These are phyloP conservation scores for Neocallimastix lanati DNA, from an alignment of 192 early-diverging fungal genomes.

Conservation along the genomic window DNA sequence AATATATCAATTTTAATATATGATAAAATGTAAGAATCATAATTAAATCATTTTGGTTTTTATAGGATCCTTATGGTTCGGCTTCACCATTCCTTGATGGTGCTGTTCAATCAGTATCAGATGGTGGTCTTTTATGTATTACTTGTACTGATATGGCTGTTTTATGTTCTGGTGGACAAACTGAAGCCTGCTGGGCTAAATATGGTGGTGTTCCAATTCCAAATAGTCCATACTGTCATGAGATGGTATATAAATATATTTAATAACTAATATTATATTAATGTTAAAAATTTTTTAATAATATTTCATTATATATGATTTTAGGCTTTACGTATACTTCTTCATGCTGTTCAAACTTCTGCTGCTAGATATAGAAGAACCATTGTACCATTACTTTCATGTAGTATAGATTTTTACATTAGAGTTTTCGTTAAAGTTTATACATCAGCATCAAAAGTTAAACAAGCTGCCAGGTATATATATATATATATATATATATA, in stretches of 20 bases:
- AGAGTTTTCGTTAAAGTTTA: constrained; percentile 86
- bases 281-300: too few relatives aligned
- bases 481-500: neutral
- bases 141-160: constrained; percentile 97
- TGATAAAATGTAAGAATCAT: too few relatives aligned
- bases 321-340: constrained; percentile 65
- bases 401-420: constrained; percentile 96
- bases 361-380: constrained; percentile 66
- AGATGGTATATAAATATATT: constrained; percentile 48
- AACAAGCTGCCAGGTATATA: constrained; percentile 49
- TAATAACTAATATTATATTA: too few relatives aligned
- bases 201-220: constrained; percentile 81
- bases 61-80: constrained; percentile 81
- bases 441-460: constrained; percentile 49
- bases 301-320: too few relatives aligned
- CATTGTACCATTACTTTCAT: constrained; percentile 75
- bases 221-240: constrained; percentile 77
- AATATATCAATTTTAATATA: too few relatives aligned
- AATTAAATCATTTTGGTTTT: too few relatives aligned
- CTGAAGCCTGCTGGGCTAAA: constrained; percentile 73
- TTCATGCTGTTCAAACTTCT: constrained; percentile 63
- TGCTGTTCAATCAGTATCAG: constrained; percentile 71
- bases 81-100: constrained; percentile 90
- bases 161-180: constrained; percentile 64
- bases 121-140: constrained; percentile 82